These are phyloP conservation scores for Capsella rubella DNA, from an alignment of 441 rosid species.

Conservation along the genomic window DNA sequence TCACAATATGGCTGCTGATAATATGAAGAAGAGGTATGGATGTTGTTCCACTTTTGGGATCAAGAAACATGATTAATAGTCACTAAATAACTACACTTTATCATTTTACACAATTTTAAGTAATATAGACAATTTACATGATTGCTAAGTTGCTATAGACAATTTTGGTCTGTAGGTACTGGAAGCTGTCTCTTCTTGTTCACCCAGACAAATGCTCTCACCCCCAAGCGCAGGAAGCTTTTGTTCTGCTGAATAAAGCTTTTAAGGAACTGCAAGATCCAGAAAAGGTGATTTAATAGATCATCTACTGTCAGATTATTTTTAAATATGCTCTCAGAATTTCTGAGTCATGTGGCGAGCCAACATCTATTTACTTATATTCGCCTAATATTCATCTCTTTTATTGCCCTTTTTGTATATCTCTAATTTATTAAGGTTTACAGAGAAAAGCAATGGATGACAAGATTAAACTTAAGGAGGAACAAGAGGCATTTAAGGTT, in stretches of 20 bases:
- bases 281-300: constrained; percentile 62
- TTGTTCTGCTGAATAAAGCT: constrained; percentile 82
- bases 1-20: constrained; percentile 72
- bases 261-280: constrained; percentile 91
- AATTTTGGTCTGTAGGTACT: constrained; percentile 59
- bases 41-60: constrained; percentile 19
- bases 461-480: constrained; percentile 86
- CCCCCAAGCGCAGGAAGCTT: constrained; percentile 92
- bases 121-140: neutral
- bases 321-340: constrained; percentile 6
- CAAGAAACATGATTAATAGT: constrained; percentile 6
- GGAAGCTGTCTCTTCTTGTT: constrained; percentile 95
- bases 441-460: constrained; percentile 91
- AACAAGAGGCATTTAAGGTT: constrained; percentile 88
- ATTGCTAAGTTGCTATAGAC: constrained; percentile 1
- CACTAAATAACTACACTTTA: neutral
- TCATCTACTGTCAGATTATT: constrained; percentile 6
- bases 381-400: neutral
- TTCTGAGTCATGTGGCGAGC: constrained; percentile 13
- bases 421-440: constrained; percentile 37
- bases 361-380: neutral
- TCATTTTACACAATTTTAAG: neutral
- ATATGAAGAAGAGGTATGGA: constrained; percentile 83
- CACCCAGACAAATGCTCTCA: constrained; percentile 98
- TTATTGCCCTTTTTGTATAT: neutral